Conservation (phyloP, 805 yeast species). For the Kluyveromyces wickerhamii region DNA sequence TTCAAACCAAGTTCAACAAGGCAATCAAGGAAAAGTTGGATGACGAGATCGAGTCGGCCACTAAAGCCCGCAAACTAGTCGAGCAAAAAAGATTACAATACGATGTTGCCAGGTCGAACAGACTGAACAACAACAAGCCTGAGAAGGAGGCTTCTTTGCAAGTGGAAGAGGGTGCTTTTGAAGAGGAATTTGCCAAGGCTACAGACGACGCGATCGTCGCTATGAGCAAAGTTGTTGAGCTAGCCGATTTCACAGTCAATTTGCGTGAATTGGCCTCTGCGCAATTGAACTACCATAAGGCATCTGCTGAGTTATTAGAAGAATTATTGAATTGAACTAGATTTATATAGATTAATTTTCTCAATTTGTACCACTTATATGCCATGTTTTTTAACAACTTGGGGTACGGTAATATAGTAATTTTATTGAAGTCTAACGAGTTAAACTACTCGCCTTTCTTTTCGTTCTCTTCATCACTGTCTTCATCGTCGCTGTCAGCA, state of each 20-base stretch:
- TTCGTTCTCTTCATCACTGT: conserved; percentile 15
- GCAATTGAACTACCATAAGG: conserved; percentile 73
- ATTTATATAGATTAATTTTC: too few relatives aligned
- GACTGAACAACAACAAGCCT: conserved; percentile 41
- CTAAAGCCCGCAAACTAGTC: conserved; percentile 62
- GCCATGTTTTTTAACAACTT: too few relatives aligned
- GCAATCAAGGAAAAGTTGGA: conserved; percentile 56
- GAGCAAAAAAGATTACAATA: conserved; percentile 71
- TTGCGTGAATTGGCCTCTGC: conserved; percentile 65
- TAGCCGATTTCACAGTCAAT: conserved; percentile 60
- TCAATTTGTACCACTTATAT: too few relatives aligned
- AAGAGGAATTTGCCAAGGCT: conserved; percentile 83
- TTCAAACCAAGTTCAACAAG: conserved; percentile 60
- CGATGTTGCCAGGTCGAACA: conserved; percentile 63
- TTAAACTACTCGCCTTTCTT: too few relatives aligned
- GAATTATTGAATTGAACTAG: conserved; percentile 39
- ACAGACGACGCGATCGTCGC: conserved; percentile 80
- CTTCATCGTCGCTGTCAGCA: conserved; percentile 34
- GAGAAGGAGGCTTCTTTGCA: conserved; percentile 67
- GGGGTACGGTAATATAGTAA: too few relatives aligned
- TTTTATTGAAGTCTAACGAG: too few relatives aligned
- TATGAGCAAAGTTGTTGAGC: conserved; percentile 72
- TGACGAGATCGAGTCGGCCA: conserved; percentile 52
- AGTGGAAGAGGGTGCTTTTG: conserved; percentile 72
- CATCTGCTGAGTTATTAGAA: conserved; percentile 59